Base-by-base conservation (phyloP, 495 filamentous ascomycete genomes). In the Penicillium pulvis region DNA sequence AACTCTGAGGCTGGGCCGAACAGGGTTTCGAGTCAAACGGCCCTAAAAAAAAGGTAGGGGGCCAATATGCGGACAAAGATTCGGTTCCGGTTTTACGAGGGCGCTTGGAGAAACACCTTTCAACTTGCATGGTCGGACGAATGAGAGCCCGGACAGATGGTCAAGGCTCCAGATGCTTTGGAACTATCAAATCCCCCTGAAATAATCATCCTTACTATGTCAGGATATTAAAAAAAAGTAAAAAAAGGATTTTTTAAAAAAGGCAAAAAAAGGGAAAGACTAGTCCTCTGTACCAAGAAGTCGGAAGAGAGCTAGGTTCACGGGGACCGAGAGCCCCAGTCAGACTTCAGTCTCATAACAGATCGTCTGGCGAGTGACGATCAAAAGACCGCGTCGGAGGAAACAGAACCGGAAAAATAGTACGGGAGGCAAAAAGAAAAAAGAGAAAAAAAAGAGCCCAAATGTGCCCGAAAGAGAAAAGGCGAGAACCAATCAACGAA, bases 111-210 rank as follows among this genome's bases (percentile, higher is more conserved):
- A 55, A 48, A 50, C 33, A 30, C 52, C 28, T 19, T 24, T 24
- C 42, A 58, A 54, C 54, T 39, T 53, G 57, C 50, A 43, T 26
- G 20, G 20, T 23, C 55, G 55, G 51, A 39, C 63, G 60, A 69
- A 69, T 69, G 46, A 69, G 53, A 61, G 26, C n/a, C 28, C 19
- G 31, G 7, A 24, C 20, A 23, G 20, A 20, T 51, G 48, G 26
- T 51, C 48, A 51, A 33, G 44, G 20, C 44, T 47, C 23, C 24
- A 26, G 23, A 14, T 14, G 24, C 45, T 26, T 47, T 47, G 41
- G 51, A 59, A 64, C 60, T 66, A 66, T 66, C 63, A 66, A 66
- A 55, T 62, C 45, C 55, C 56, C 65, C 63, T 59, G 63, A 53
- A 66, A 61, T 57, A 8, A 46, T 48, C 33, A 59, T 20, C 20